Conservation (phyloP, 2,329 filamentous ascomycete species). For the Fusarium bulbicola region DNA sequence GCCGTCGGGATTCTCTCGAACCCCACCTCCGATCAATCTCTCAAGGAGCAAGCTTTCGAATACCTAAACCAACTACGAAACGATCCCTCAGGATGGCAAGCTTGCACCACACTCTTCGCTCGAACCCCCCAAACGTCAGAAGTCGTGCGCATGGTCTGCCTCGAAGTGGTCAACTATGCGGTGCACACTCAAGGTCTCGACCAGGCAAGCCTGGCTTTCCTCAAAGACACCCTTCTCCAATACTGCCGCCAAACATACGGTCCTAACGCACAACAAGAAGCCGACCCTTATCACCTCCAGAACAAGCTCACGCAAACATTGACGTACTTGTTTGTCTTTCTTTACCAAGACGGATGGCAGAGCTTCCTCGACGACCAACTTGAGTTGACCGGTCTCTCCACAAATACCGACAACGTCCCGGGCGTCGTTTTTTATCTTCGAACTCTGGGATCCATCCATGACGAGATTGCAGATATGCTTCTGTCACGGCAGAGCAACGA, state of each 20-base stretch:
- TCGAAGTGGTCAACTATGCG: constrained; percentile 94
- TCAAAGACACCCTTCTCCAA: constrained; percentile 82
- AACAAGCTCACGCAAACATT: constrained; percentile 98
- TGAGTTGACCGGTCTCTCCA: constrained; percentile 72
- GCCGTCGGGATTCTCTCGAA: constrained; percentile 95
- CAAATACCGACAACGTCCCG: constrained; percentile 73
- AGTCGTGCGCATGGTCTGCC: constrained; percentile 85
- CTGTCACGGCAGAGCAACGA: constrained; percentile 81
- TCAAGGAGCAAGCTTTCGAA: constrained; percentile 85
- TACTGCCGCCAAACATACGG: constrained; percentile 84
- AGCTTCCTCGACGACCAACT: constrained; percentile 92
- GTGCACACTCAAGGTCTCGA: constrained; percentile 84
- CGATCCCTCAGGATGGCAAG: constrained; percentile 89
- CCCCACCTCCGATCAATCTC: constrained; percentile 75
- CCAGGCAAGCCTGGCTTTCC: constrained; percentile 72
- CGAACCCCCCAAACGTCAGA: constrained; percentile 79
- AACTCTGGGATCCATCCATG: constrained; percentile 88
- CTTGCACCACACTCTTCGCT: constrained; percentile 86
- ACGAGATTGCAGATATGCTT: constrained; percentile 95
- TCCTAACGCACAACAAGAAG: constrained; percentile 62
- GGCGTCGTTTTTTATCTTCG: constrained; percentile 90
- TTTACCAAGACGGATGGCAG: constrained; percentile 89
- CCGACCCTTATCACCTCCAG: constrained; percentile 82
- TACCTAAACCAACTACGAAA: constrained; percentile 81
- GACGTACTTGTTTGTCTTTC: constrained; percentile 88